Base-by-base conservation (phyloP, 2,329 filamentous ascomycete species). In the Nigrospora oryzae region DNA sequence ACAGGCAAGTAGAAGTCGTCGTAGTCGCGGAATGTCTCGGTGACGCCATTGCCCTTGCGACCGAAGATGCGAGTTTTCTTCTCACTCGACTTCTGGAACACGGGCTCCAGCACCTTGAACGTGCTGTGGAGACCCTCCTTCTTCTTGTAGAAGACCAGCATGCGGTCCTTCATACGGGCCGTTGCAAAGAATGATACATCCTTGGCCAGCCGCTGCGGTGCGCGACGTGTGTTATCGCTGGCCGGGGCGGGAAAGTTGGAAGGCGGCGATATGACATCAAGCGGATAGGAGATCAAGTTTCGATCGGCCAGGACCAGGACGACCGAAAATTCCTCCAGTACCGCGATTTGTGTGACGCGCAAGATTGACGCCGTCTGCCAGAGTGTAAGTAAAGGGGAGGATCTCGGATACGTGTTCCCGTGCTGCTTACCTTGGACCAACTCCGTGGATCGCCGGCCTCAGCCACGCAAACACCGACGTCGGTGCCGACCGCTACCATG, bases 1-100 rank as follows among this genome's bases (percentile, higher is more conserved):
- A 87, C 84, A 0, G 93, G 93, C 54, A 98, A 90, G 67, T 97
- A 98, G 66, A 98, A 98, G 55, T 97, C 93, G 68, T 98, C 93
- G 62, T 90, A 98, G 60, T 98, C 93, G 50, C 93, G 85, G 81
- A 97, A 98, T 56, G 91, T 91, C 56, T 98, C 93, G 0, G 91
- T 96, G 48, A 79, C 82, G 16, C 89, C 89, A 30, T 76, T 74
- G 11, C 77, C 77, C 12, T 69, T 65, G 47, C 69, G 69, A 35
- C 79, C 74, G 50, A 83, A 83, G 13, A 83, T 62, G 10, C 88
- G 81, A 5, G 81, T 78, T 56, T 84, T 87, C 70, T 86, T 91
- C 59, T 95, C 87, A 0, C 86, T 83, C 1, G 89, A 86, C 61
- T 95, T 96, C 54, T 96, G 90, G 58, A 93, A 86, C 23, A 98